Evolutionary conservation across 129 eudicot species (phyloP), one percentile per base, ranked within the genome.

Genomic region (Arctium minus): DNA sequence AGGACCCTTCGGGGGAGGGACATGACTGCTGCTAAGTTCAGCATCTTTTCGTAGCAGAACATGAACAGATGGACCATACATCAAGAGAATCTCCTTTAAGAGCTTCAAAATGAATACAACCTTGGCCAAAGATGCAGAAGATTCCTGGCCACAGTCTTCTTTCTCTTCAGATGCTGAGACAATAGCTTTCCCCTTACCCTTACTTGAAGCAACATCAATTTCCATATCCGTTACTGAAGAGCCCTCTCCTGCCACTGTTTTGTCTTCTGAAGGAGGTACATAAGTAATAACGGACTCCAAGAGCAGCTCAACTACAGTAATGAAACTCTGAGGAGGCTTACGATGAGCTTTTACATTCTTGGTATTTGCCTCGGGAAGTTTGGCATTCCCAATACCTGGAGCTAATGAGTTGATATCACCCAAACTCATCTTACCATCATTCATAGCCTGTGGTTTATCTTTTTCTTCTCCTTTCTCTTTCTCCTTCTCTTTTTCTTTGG

Each of bases 101-200:
- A 96, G 95, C 92, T 96, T 96, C 86, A 93, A 83, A 62, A 93
- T 84, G 82, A 96, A 96, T 39, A 93, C 96, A 84, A 89, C 86
- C 84, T 93, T 93, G 11, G 96, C 99, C 92, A 93, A 82, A 13
- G 89, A 84, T 70, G 94, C 97, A 74, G 93, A 93, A 60, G 86
- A 84, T 33, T 96, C 99, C 81, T 91, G 97, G 71, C 77, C 81
- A 67, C 46, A 75, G 35, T 83, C 87, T 78, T 83, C 94, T 65
- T 53, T 86, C 65, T 82, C 96, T 70, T 89, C 97, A 71, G 95
- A 62, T 48, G 40, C 79, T 36, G 92, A 83, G 13, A 85, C 94
- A 83, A 93, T 60, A 62, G 94, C 98, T 81, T 96, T 96, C 75
- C 99, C 99, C 85, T 96, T 96, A 17, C 95, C 92, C 86, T 96